Percentiles rank a stretch among this genome's conserved stretches.
phyloP scores from a whole-genome alignment of 768 basidiomycete genomes.

The Naganishia friedmannii region DNA sequence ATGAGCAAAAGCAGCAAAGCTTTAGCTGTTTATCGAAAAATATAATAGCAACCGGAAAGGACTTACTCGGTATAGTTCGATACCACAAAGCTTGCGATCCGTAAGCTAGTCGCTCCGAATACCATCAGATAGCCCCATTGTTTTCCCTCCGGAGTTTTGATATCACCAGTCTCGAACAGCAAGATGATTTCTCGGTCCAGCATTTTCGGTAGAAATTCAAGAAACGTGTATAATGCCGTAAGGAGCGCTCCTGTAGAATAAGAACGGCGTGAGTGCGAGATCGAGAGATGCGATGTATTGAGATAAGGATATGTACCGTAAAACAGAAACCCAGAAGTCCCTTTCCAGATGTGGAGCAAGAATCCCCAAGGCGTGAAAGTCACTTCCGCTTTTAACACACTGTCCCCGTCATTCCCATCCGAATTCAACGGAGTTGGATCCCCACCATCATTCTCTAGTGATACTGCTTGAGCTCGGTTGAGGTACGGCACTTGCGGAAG shows the following conservation, averaged over 20 bases:
- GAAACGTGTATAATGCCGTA: neutral
- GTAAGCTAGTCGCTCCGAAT: neutral
- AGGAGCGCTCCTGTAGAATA: neutral
- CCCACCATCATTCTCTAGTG: neutral
- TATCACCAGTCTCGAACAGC: slow-evolving; percentile 1
- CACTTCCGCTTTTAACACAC: neutral
- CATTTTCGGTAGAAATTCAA: slow-evolving; percentile 8
- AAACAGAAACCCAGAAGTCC: neutral
- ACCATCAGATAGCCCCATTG: slow-evolving; percentile 21
- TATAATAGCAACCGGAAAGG: neutral
- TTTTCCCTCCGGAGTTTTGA: slow-evolving; percentile 2
- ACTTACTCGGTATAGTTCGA: slow-evolving; percentile 18
- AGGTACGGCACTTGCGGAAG: slow-evolving; percentile 1
- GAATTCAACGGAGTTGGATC: neutral
- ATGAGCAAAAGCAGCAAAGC: neutral
- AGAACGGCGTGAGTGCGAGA: neutral
- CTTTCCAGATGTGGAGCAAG: slow-evolving; percentile 1
- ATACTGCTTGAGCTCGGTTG: slow-evolving; percentile 10
- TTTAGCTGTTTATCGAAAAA: neutral
- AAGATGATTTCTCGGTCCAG: slow-evolving; percentile 1
- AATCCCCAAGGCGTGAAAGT: slow-evolving; percentile 11
- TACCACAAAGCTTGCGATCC: neutral
- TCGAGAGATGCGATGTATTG: neutral
- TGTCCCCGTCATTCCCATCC: too few species aligned
- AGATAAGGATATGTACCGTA: neutral